Conservation (phyloP, 2,329 filamentous ascomycete genomes). For the Calonectria ilicicola region DNA sequence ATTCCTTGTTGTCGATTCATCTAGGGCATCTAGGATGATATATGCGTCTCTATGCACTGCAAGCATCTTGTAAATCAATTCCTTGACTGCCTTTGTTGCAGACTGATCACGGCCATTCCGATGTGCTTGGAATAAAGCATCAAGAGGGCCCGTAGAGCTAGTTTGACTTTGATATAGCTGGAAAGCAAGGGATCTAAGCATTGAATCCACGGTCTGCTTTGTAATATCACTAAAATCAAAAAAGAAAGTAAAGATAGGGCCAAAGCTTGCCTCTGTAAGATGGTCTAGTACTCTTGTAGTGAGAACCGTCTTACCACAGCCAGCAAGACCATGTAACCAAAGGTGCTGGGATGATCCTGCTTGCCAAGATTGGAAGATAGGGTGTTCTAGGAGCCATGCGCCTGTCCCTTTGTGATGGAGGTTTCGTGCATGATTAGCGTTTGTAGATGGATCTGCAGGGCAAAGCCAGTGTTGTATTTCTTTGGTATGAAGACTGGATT, state of each 20-base stretch:
- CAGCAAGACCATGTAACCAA: neutral
- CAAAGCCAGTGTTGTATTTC: neutral
- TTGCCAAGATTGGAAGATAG: neutral
- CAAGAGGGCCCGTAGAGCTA: neutral
- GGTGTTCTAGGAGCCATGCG: neutral
- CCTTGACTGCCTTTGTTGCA: neutral
- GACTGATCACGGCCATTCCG: neutral
- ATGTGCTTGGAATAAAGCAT: neutral
- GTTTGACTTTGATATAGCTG: neutral
- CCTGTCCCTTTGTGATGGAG: neutral
- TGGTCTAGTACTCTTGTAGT: neutral
- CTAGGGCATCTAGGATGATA: slow-evolving; percentile 35
- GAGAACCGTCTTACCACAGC: neutral
- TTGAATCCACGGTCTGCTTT: neutral
- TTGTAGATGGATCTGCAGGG: neutral
- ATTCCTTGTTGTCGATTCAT: slow-evolving; percentile 34
- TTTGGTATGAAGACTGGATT: too few species aligned
- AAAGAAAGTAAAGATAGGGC: neutral
- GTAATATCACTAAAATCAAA: neutral
- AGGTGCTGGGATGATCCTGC: neutral
- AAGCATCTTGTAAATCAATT: neutral
- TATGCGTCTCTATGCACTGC: neutral
- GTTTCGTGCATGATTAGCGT: neutral
- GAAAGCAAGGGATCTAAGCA: neutral
- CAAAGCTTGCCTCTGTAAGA: neutral